phyloP scores from a whole-genome alignment of 768 basidiomycete genomes.

The Boletus reticuloceps region DNA sequence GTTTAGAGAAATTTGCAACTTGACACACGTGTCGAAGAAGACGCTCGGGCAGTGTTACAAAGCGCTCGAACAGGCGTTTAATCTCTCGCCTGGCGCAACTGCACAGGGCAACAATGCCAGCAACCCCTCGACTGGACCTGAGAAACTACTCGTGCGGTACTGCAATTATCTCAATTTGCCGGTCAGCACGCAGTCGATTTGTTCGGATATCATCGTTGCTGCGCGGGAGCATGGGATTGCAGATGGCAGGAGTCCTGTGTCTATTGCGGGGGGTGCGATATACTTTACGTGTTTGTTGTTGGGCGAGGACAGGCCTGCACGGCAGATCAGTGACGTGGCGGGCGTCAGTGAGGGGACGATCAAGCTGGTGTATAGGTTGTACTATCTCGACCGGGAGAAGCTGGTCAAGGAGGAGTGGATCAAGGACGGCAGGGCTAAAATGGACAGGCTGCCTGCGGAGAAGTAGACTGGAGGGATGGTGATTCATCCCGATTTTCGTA shows the following conservation, averaged over 20 bases:
- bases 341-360: conserved; percentile 97
- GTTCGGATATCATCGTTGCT: conserved; percentile 76
- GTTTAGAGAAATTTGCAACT: conserved; percentile 92
- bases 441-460: conserved; percentile 28
- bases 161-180: conserved; percentile 91
- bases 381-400: conserved; percentile 71
- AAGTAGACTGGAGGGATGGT: conserved; percentile 6
- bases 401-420: conserved; percentile 86
- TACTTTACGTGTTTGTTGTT: conserved; percentile 88
- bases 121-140: conserved; percentile 63
- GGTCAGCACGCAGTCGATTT: conserved; percentile 77
- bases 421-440: conserved; percentile 67
- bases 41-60: conserved; percentile 92
- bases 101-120: conserved; percentile 41
- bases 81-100: conserved; percentile 78
- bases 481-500: no score
- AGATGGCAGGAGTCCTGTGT: conserved; percentile 92
- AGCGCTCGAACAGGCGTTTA: conserved; percentile 84
- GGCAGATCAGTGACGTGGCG: conserved; percentile 87
- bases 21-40: conserved; percentile 94
- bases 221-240: conserved; percentile 85
- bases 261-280: conserved; percentile 97
- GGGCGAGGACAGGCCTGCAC: conserved; percentile 68
- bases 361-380: conserved; percentile 81
- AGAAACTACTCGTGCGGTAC: conserved; percentile 87